A percentile compares a stretch with the other conserved stretches of the same genome.
Conservation (phyloP, 108 stramenopile genomes). For the Pseudonitzschia multiseries region DNA sequence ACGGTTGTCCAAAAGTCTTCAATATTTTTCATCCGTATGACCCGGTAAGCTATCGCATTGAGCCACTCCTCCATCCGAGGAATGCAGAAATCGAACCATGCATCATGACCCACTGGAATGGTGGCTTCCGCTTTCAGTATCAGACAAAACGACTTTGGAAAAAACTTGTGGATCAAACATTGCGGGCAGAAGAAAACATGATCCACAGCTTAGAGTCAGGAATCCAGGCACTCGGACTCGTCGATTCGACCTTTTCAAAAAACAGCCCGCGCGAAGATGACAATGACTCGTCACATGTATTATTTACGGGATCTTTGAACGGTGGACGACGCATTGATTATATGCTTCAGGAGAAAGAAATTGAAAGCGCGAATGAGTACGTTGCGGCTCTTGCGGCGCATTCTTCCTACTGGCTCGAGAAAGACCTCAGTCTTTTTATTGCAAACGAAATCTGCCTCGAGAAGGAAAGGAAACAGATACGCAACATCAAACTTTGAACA, state of each 20-base stretch:
- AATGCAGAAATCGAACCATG: constrained; percentile 55
- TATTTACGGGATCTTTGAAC: constrained; percentile 45
- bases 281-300: neutral
- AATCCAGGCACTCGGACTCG: constrained; percentile 49
- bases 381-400: constrained; percentile 82
- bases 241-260: constrained; percentile 33
- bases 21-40: constrained; percentile 82
- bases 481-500: neutral
- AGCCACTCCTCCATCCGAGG: constrained; percentile 60
- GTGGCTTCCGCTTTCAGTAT: constrained; percentile 80
- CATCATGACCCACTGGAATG: constrained; percentile 83
- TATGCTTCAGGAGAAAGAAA: constrained; percentile 79
- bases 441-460: constrained; percentile 60
- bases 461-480: neutral
- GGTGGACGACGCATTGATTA: constrained; percentile 57
- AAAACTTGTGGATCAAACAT: constrained; percentile 46
- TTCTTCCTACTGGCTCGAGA: constrained; percentile 76
- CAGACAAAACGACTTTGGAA: constrained; percentile 66
- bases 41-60: constrained; percentile 80
- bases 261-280: constrained; percentile 19
- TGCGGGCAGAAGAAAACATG: constrained; percentile 51
- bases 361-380: constrained; percentile 85
- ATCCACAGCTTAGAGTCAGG: constrained; percentile 49
- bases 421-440: constrained; percentile 79
- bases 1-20: constrained; percentile 60